These are phyloP conservation scores for Phaffomyces antillensis DNA, from an alignment of 805 yeast genomes.

Conservation along the genomic window DNA sequence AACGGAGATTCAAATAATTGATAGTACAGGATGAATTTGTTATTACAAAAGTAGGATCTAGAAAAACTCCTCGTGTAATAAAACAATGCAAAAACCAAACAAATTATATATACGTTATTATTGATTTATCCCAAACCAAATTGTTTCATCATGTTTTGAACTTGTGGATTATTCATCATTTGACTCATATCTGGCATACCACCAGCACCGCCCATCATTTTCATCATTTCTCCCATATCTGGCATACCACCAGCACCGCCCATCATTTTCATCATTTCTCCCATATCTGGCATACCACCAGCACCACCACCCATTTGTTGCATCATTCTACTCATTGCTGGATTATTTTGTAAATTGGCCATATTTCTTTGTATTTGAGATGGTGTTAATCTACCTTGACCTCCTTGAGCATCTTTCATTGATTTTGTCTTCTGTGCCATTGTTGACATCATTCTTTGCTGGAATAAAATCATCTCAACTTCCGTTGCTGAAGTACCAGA, in stretches of 20 bases:
- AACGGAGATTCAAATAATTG: no score
- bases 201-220: conserved; percentile 37
- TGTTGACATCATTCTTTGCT: conserved; percentile 88
- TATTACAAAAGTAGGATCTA: no score
- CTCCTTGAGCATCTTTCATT: conserved; percentile 43
- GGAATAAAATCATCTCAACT: conserved; percentile 85
- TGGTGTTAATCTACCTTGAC: conserved; percentile 39
- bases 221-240: conserved; percentile 59
- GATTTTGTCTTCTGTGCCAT: conserved; percentile 72
- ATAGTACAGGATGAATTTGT: no score
- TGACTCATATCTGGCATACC: conserved; percentile 34
- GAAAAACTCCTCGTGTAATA: no score
- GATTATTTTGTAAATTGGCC: conserved; percentile 61
- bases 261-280: conserved; percentile 55
- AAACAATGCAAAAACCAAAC: background rate
- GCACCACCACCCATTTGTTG: conserved; percentile 48
- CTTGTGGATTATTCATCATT: conserved; percentile 36
- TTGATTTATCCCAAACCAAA: conserved; percentile 27
- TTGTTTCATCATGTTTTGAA: conserved; percentile 43
- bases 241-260: conserved; percentile 55
- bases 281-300: conserved; percentile 68
- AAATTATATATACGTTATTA: background rate
- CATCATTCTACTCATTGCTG: conserved; percentile 68
- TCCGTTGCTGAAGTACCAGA: conserved; percentile 90
- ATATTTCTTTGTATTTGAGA: conserved; percentile 43